Base-by-base conservation (phyloP, 768 basidiomycete species). In the Phylloporus sp. region DNA sequence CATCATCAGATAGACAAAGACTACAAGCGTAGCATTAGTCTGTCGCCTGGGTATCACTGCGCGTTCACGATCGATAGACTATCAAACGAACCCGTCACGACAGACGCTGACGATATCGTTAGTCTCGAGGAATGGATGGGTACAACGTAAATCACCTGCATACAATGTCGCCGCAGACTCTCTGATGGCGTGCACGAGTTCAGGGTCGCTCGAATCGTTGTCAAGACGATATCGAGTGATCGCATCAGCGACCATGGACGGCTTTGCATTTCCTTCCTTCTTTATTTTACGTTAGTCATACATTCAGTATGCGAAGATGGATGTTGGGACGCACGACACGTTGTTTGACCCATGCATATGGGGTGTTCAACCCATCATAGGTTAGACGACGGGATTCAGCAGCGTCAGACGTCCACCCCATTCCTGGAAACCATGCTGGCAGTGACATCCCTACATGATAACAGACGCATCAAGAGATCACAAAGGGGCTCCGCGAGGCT, bases 81-180 rank as follows among this genome's bases (percentile, higher is more conserved):
- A n/a, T n/a, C n/a, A 23, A 28, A 57, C 63, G n/a, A 47, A 68
- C 67, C 15, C n/a, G 68, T 64, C 44, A 67, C 66, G 3, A 65
- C 50, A 3, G 63, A 56, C 29, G 58, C 69, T 69, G 31, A 44
- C 6, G 17, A 45, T 21, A 23, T 34, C 9, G 14, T 41, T 15
- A 45, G 42, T 9, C 5, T 13, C n/a, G 11, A 35, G 13, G 18
- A 14, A 11, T 15, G 8, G 14, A 9, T n/a, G 29, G 22, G 24
- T 8, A 21, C 5, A 33, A n/a, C 11, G 14, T n/a, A n/a, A n/a
- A 20, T 58, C 32, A 61, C 61, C 61, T 43, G 44, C 31, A 27
- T 53, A 63, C 6, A 54, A 22, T 3, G 54, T 41, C 17, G 48
- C 59, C 14, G 58, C 55, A 9, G 58, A 46, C 9, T 54, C 49